phyloP scores from a whole-genome alignment of 257 asterid species.

The Nemophila menziesii region DNA sequence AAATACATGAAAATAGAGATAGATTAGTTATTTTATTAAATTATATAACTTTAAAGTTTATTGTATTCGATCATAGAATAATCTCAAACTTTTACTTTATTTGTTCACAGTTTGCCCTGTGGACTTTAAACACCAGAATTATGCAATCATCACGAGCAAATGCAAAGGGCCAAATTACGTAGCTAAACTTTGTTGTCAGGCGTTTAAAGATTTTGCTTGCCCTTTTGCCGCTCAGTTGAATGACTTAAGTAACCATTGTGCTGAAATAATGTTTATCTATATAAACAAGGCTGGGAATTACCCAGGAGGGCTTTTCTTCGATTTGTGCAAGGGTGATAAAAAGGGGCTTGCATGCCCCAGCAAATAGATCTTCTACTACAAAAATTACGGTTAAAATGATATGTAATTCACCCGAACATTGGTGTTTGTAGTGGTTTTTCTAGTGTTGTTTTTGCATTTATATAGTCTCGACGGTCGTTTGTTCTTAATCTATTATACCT shows the following conservation, averaged over 20 bases:
- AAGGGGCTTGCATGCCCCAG: constrained; percentile 48
- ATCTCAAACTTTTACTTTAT: too few relatives aligned
- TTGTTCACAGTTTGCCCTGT: constrained; percentile 47
- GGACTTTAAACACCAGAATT: constrained; percentile 61
- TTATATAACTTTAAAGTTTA: too few relatives aligned
- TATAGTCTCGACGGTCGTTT: too few relatives aligned
- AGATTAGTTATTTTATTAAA: too few relatives aligned
- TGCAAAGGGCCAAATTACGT: constrained; percentile 69
- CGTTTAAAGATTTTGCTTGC: constrained; percentile 47
- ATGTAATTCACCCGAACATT: constrained; percentile 15
- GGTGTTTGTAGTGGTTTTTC: constrained; percentile 22
- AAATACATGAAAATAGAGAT: too few relatives aligned
- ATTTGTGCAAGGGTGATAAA: constrained; percentile 35
- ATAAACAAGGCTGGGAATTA: constrained; percentile 65
- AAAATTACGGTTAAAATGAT: constrained; percentile 13
- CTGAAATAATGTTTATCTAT: constrained; percentile 74
- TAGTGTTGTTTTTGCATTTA: constrained; percentile 18
- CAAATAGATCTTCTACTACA: constrained; percentile 26
- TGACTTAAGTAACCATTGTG: constrained; percentile 52
- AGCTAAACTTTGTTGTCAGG: constrained; percentile 37
- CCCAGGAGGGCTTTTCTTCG: constrained; percentile 65
- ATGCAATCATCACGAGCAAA: constrained; percentile 53
- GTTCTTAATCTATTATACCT: too few relatives aligned
- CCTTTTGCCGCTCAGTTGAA: constrained; percentile 31
- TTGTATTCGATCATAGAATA: too few relatives aligned